Percentiles rank a stretch among this genome's conserved stretches.
phyloP scores from a whole-genome alignment of 345 rosid genomes.

The Syzygium aqueum region DNA sequence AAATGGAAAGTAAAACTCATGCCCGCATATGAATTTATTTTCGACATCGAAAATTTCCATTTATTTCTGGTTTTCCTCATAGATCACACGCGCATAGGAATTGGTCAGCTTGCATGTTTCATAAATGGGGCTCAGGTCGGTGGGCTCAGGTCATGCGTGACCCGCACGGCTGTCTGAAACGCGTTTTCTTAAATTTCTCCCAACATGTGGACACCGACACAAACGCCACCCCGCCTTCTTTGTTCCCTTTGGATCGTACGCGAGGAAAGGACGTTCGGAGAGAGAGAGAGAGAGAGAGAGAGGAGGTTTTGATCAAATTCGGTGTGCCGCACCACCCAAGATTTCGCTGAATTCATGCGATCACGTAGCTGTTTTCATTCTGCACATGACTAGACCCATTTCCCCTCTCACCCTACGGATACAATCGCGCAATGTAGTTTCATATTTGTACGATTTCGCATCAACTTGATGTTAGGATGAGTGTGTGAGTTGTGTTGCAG shows the following conservation, averaged over 20 bases:
- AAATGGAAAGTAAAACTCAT: neutral
- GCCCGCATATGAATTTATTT: neutral
- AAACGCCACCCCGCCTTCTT: too few species aligned
- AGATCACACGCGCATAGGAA: neutral
- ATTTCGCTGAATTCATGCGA: neutral
- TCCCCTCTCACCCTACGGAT: too few species aligned
- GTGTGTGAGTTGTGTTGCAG: fast-evolving
- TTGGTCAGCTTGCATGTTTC: neutral
- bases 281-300: neutral
- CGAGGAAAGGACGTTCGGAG: neutral
- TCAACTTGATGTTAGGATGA: neutral
- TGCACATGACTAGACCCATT: too few species aligned
- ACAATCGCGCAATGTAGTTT: too few species aligned
- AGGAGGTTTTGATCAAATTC: neutral
- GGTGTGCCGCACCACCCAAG: neutral
- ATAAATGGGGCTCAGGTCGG: neutral
- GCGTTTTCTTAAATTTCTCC: neutral
- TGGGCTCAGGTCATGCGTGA: neutral
- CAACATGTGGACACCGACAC: neutral
- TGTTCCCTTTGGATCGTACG: neutral
- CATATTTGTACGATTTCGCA: neutral
- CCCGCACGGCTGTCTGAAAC: neutral
- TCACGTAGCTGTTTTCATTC: neutral
- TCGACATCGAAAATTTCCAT: too few species aligned
- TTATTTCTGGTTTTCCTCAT: neutral